These are phyloP conservation scores for Leccinellum rugosiceps DNA, from an alignment of 768 basidiomycete species.

Conservation along the genomic window DNA sequence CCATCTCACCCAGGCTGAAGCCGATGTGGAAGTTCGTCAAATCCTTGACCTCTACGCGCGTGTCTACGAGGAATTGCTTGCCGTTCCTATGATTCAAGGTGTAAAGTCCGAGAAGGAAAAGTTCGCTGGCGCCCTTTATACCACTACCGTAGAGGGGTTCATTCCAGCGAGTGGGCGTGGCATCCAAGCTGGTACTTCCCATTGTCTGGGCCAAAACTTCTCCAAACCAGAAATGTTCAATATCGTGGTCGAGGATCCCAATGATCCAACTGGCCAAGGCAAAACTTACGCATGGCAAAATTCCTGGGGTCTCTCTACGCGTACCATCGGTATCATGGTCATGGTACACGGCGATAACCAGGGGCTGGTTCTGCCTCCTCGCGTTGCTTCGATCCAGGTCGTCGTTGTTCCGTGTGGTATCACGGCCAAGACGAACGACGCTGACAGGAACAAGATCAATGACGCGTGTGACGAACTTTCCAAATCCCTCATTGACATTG, in stretches of 20 bases:
- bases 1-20: constrained; percentile 82
- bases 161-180: constrained; percentile 96
- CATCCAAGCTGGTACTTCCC: constrained; percentile 97
- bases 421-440: constrained; percentile 76
- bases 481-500: constrained; percentile 63
- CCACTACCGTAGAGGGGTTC: constrained; percentile 97
- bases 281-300: constrained; percentile 96
- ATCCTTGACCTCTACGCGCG: constrained; percentile 95
- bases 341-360: constrained; percentile 99
- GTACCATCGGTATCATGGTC: constrained; percentile 97
- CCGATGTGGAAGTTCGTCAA: constrained; percentile 85
- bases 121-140: constrained; percentile 97
- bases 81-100: constrained; percentile 95
- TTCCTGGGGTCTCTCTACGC: constrained; percentile 96
- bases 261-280: constrained; percentile 57
- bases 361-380: constrained; percentile 94
- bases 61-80: constrained; percentile 95
- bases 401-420: constrained; percentile 93
- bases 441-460: constrained; percentile 67
- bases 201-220: constrained; percentile 98
- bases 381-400: constrained; percentile 90
- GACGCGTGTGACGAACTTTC: constrained; percentile 77
- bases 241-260: constrained; percentile 94
- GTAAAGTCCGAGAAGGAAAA: constrained; percentile 99
- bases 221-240: constrained; percentile 96